Conservation (phyloP, 164 flowering plant species). For the Vitis rotundifolia region DNA sequence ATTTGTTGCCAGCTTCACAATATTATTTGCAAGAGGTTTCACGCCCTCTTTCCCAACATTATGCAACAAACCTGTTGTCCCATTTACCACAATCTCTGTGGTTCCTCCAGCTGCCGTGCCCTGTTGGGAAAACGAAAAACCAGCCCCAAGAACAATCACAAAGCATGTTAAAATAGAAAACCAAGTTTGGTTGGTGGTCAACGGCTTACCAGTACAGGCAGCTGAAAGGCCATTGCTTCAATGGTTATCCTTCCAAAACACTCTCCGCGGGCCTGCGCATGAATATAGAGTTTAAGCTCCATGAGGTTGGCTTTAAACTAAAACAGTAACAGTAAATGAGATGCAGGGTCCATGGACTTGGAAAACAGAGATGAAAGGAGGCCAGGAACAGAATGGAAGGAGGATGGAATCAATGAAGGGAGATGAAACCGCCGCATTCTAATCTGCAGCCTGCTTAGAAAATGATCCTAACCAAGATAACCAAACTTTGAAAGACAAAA, state of each 20-base stretch:
- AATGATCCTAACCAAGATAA: too few species aligned
- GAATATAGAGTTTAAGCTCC: slow-evolving; percentile 2
- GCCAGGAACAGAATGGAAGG: neutral
- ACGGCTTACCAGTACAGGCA: slow-evolving; percentile 79
- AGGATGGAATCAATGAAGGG: too few species aligned
- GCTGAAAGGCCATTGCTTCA: slow-evolving; percentile 98
- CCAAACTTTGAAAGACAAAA: too few species aligned
- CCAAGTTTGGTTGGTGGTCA: neutral
- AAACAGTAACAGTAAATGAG: neutral
- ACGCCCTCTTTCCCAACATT: slow-evolving; percentile 78
- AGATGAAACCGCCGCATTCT: too few species aligned
- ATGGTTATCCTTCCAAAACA: slow-evolving; percentile 99
- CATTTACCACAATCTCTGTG: slow-evolving; percentile 87
- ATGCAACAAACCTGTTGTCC: slow-evolving; percentile 81
- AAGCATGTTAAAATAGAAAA: neutral
- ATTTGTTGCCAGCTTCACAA: slow-evolving; percentile 75
- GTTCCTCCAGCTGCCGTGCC: slow-evolving; percentile 99
- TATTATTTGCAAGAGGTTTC: slow-evolving; percentile 73
- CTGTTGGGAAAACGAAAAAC: slow-evolving; percentile 31
- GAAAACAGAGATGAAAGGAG: neutral
- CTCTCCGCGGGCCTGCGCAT: slow-evolving; percentile 82
- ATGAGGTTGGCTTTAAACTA: neutral
- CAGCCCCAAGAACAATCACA: neutral
- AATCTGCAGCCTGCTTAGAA: too few species aligned
- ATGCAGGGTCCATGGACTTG: neutral